Percentiles rank a stretch among this genome's conserved stretches.
Evolutionary conservation across 306 rosid species (phyloP).

Genomic region (Medicago arabica): DNA sequence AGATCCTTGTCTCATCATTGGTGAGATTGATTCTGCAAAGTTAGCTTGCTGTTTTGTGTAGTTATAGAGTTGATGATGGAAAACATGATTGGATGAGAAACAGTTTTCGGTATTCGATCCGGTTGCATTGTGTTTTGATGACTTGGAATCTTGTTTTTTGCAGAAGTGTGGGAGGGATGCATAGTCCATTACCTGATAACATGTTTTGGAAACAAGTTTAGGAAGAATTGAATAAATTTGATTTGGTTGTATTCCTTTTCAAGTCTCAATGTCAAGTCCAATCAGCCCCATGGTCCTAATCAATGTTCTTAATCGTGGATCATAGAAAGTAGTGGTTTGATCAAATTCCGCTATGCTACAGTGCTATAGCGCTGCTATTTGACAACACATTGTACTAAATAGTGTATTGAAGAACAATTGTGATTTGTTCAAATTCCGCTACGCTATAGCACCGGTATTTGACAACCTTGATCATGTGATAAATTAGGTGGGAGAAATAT

Average conservation of each 20-base stretch:
- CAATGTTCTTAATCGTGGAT: background rate
- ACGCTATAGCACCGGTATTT: background rate
- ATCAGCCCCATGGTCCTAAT: too few relatives aligned
- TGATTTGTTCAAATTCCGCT: background rate
- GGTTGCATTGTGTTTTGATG: slow-evolving; percentile 55
- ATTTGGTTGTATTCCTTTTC: too few relatives aligned
- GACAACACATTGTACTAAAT: background rate
- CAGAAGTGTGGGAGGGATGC: slow-evolving; percentile 93
- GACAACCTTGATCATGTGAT: background rate
- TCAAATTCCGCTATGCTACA: background rate
- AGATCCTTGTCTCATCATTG: slow-evolving; percentile 64
- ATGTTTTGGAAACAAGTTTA: background rate
- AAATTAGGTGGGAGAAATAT: background rate
- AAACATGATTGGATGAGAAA: slow-evolving; percentile 71
- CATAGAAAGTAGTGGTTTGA: background rate
- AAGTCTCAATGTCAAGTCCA: too few relatives aligned
- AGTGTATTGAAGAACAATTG: background rate
- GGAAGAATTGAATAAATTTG: too few relatives aligned
- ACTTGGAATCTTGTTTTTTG: slow-evolving; percentile 71
- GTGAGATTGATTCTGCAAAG: slow-evolving; percentile 50
- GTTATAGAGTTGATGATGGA: slow-evolving; percentile 82
- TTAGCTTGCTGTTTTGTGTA: slow-evolving; percentile 64
- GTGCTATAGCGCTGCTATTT: background rate
- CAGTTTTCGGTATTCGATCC: slow-evolving; percentile 57
- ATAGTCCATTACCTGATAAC: slow-evolving; percentile 76